Evolutionary conservation across 768 basidiomycete genomes (phyloP).

Genomic region (Russula griseocarnosa): DNA sequence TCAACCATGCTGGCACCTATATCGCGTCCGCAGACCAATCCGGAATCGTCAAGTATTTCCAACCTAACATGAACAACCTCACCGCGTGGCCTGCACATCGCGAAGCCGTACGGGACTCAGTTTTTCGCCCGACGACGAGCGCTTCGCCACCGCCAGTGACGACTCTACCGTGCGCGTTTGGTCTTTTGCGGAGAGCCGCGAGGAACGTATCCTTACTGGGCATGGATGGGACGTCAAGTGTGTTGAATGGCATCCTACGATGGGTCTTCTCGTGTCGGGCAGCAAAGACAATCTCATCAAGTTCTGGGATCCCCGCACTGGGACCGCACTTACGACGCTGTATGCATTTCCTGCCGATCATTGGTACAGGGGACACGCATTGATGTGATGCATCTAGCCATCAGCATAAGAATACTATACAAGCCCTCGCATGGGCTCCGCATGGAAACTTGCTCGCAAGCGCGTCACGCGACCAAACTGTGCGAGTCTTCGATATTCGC

Average conservation of each 20-base stretch:
- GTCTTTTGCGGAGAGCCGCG: conserved; percentile 87
- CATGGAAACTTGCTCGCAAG: conserved; percentile 93
- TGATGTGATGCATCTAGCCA: conserved; percentile 49
- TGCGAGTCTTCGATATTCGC: conserved; percentile 95
- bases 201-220: conserved; percentile 87
- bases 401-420: conserved; percentile 95
- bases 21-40: conserved; percentile 89
- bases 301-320: conserved; percentile 98
- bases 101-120: conserved; percentile 92
- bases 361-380: neutral
- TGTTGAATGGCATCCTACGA: conserved; percentile 97
- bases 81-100: conserved; percentile 92
- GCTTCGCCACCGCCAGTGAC: conserved; percentile 94
- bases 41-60: conserved; percentile 97
- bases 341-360: conserved; percentile 38
- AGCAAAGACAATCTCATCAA: conserved; percentile 98
- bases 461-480: conserved; percentile 90
- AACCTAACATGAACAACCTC: conserved; percentile 98
- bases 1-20: conserved; percentile 91
- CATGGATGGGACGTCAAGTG: conserved; percentile 99
- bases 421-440: conserved; percentile 89
- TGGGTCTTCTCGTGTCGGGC: conserved; percentile 90
- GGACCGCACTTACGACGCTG: conserved; percentile 87
- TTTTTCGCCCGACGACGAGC: conserved; percentile 87
- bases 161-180: conserved; percentile 94